These are phyloP conservation scores for Cercophora newfieldiana DNA, from an alignment of 495 filamentous ascomycete genomes.

Conservation along the genomic window DNA sequence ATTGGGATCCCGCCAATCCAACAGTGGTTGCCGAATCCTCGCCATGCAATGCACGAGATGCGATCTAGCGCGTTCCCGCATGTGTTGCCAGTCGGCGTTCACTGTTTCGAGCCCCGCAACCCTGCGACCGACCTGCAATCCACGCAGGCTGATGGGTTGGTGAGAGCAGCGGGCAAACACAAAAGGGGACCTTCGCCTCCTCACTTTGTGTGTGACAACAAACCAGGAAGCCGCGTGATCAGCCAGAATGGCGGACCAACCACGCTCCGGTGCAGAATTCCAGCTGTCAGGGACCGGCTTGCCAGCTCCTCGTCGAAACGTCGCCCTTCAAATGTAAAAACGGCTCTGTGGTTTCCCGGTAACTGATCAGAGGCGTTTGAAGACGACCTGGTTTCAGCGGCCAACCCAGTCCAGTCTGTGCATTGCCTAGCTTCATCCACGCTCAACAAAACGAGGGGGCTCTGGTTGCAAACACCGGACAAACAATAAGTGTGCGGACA, in stretches of 20 bases:
- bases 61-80: constrained; percentile 11
- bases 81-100: constrained; percentile 7
- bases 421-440: neutral
- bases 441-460: too few relatives aligned
- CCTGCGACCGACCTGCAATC: neutral
- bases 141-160: neutral
- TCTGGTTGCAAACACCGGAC: neutral
- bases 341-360: constrained; percentile 9
- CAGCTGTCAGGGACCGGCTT: constrained; percentile 17
- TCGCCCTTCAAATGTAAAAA: neutral
- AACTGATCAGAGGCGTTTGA: constrained; percentile 7
- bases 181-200: constrained; percentile 5
- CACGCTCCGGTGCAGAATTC: neutral
- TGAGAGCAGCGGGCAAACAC: neutral
- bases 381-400: constrained; percentile 11
- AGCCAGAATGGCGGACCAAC: constrained; percentile 5
- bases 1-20: constrained; percentile 1
- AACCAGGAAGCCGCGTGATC: constrained; percentile 16
- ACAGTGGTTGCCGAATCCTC: constrained; percentile 1
- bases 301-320: neutral
- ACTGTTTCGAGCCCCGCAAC: neutral
- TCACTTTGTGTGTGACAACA: constrained; percentile 9
- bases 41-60: constrained; percentile 16
- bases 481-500: neutral
- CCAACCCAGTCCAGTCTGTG: neutral